These are phyloP conservation scores for Phytophthora litchii DNA, from an alignment of 352 stramenopile genomes.

Conservation along the genomic window DNA sequence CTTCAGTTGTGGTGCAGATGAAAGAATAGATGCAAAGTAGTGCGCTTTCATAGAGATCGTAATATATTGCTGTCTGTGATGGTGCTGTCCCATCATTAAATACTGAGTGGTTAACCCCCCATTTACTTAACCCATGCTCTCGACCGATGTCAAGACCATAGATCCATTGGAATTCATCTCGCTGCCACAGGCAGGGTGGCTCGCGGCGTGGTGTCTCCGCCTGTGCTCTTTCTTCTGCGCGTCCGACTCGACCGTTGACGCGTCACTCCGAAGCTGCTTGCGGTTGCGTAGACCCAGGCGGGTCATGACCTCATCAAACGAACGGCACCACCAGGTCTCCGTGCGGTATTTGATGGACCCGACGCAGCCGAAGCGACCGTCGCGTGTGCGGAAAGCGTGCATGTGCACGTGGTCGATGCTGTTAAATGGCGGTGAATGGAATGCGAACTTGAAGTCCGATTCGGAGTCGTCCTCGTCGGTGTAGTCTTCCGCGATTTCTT, in stretches of 20 bases:
- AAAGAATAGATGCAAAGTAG: not conserved
- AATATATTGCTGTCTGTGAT: slow-evolving; percentile 8
- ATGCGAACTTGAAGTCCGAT: slow-evolving; percentile 74
- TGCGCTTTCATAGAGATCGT: not conserved
- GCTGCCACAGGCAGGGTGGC: slow-evolving; percentile 16
- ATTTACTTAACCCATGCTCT: slow-evolving; percentile 29
- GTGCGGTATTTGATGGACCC: slow-evolving; percentile 87
- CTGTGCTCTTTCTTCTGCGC: slow-evolving; percentile 16
- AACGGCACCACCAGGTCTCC: slow-evolving; percentile 88
- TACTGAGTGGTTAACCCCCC: slow-evolving; percentile 8
- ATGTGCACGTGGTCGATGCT: slow-evolving; percentile 92
- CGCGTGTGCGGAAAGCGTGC: slow-evolving; percentile 77
- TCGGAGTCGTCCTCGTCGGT: slow-evolving; percentile 35
- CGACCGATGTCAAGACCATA: slow-evolving; percentile 25
- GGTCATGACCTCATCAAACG: slow-evolving; percentile 74
- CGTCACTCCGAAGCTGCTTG: slow-evolving; percentile 14
- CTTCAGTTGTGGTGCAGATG: not conserved
- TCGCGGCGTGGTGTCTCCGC: slow-evolving; percentile 22
- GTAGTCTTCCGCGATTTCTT: slow-evolving; percentile 18
- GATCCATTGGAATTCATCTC: slow-evolving; percentile 25
- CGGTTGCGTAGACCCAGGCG: slow-evolving; percentile 34
- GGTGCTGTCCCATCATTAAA: slow-evolving; percentile 21
- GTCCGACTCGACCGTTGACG: slow-evolving; percentile 10
- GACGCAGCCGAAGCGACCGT: slow-evolving; percentile 65
- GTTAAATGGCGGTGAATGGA: slow-evolving; percentile 89